phyloP scores from a whole-genome alignment of 192 early-diverging fungal species.

The Coemansia sp. region DNA sequence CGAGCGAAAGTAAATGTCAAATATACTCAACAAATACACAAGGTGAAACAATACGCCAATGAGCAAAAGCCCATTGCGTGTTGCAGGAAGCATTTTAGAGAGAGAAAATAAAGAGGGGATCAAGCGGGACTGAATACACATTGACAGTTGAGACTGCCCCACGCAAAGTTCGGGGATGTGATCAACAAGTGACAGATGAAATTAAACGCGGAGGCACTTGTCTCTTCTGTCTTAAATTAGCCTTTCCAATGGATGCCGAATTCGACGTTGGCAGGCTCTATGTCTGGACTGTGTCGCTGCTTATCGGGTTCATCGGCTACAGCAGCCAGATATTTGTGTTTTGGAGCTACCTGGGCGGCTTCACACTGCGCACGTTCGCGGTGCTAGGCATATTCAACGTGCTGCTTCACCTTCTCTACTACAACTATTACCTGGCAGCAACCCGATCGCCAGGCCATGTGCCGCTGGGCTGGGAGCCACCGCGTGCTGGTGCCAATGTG shows the following conservation, averaged over 20 bases:
- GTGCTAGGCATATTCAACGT: constrained; percentile 77
- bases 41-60: constrained; percentile 90
- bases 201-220: not conserved
- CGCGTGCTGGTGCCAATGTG: constrained; percentile 44
- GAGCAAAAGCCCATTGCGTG: constrained; percentile 63
- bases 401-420: constrained; percentile 70
- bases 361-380: constrained; percentile 36
- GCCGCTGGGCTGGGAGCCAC: constrained; percentile 57
- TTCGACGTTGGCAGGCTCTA: constrained; percentile 53
- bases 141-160: not conserved
- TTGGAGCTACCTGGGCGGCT: constrained; percentile 58
- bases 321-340: constrained; percentile 65
- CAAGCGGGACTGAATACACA: not conserved
- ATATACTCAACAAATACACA: constrained; percentile 87
- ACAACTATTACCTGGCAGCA: constrained; percentile 84
- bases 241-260: constrained; percentile 27
- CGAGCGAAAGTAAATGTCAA: constrained; percentile 99
- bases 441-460: constrained; percentile 79
- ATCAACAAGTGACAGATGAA: too few species aligned
- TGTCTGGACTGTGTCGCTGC: constrained; percentile 58
- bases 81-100: constrained; percentile 41
- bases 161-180: too few species aligned
- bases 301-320: constrained; percentile 64
- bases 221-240: not conserved
- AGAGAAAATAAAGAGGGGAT: not conserved